Percentiles rank a stretch among this genome's conserved stretches.
Conservation (phyloP, 345 rosid genomes). For the Pugionium dolabratum region DNA sequence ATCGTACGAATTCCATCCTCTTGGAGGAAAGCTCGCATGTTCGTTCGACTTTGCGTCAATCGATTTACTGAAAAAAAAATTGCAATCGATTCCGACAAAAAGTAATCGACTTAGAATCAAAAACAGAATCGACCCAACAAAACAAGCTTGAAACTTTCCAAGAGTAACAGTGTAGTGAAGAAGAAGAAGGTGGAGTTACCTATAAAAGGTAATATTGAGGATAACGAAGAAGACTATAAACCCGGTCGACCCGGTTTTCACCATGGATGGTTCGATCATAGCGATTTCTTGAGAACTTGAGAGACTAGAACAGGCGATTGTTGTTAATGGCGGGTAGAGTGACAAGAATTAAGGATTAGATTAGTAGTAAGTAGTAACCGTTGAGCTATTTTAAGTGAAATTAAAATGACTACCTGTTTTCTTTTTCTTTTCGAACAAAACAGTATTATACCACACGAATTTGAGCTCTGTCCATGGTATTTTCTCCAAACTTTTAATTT, state of each 20-base stretch:
- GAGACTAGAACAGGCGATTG: neutral
- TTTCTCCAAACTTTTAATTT: too few species aligned
- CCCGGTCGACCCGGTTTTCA: constrained; percentile 33
- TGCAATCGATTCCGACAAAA: neutral
- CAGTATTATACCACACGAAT: too few species aligned
- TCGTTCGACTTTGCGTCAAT: constrained; percentile 17
- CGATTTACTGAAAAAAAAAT: constrained; percentile 10
- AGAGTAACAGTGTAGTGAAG: neutral
- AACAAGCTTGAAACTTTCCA: constrained; percentile 15
- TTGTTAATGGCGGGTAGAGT: constrained; percentile 18
- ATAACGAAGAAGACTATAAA: constrained; percentile 33
- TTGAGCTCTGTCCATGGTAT: too few species aligned
- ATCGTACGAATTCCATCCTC: constrained; percentile 98
- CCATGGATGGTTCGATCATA: constrained; percentile 20
- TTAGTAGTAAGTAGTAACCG: constrained; percentile 12
- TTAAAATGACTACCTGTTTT: neutral
- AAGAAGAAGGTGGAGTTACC: constrained; percentile 28
- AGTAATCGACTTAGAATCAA: neutral
- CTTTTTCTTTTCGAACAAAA: too few species aligned
- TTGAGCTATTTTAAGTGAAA: neutral
- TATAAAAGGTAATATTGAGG: constrained; percentile 39
- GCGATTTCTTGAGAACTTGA: constrained; percentile 15
- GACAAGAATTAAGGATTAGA: neutral
- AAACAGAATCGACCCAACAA: constrained; percentile 2
- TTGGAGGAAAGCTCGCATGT: constrained; percentile 72